Conservation (phyloP, 805 yeast species). For the Nakazawaea laoshanensis region DNA sequence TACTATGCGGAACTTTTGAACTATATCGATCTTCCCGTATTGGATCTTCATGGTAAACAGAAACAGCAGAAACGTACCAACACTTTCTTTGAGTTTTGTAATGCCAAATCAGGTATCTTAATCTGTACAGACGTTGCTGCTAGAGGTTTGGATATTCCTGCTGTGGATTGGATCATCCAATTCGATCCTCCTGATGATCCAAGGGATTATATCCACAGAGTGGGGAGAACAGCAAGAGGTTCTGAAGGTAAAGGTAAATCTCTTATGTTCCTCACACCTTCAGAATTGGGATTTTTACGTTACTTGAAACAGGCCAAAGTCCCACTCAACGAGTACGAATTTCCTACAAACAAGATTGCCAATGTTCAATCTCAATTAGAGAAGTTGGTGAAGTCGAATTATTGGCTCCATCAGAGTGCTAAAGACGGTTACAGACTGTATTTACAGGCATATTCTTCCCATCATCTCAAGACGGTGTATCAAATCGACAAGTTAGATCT, state of each 20-base stretch:
- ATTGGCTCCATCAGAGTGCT: constrained; percentile 91
- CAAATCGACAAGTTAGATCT: constrained; percentile 92
- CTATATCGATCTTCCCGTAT: constrained; percentile 93
- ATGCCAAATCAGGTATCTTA: constrained; percentile 88
- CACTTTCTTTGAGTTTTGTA: constrained; percentile 96
- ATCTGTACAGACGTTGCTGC: constrained; percentile 99
- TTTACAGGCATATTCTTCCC: constrained; percentile 95
- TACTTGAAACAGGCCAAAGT: constrained; percentile 95
- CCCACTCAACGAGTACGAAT: constrained; percentile 94
- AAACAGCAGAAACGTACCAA: constrained; percentile 98
- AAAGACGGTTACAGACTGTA: constrained; percentile 96
- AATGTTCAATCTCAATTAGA: constrained; percentile 92
- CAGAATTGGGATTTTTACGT: constrained; percentile 88
- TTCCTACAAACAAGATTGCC: constrained; percentile 89
- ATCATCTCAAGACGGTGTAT: constrained; percentile 91
- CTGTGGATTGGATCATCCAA: constrained; percentile 98
- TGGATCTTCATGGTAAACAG: constrained; percentile 96
- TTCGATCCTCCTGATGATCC: constrained; percentile 99
- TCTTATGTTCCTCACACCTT: constrained; percentile 90
- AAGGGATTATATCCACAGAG: constrained; percentile 97
- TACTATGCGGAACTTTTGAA: constrained; percentile 91
- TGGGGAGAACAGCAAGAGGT: constrained; percentile 98
- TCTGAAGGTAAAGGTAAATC: constrained; percentile 84
- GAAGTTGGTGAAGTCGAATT: constrained; percentile 84
- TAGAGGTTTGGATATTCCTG: constrained; percentile 96